Conservation (phyloP, 1,284 basidiomycete genomes). For the Heterobasidion irregulare region DNA sequence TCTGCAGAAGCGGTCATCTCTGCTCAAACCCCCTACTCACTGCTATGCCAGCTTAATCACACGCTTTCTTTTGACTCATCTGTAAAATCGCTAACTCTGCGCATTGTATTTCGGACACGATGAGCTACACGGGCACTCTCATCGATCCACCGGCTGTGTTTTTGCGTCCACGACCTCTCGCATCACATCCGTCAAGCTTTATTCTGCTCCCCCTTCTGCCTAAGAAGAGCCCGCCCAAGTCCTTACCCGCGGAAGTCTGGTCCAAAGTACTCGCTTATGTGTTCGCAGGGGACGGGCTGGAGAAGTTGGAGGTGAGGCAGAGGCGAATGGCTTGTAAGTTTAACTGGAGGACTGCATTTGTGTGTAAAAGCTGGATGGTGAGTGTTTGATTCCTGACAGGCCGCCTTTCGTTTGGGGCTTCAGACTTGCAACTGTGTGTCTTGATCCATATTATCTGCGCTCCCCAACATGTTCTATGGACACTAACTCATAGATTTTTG, state of each 20-base stretch:
- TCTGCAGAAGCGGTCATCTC: too few relatives aligned
- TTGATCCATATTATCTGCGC: neutral
- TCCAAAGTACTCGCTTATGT: constrained; percentile 47
- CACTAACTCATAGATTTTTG: constrained; percentile 1
- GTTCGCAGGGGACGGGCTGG: constrained; percentile 23
- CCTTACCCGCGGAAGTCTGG: constrained; percentile 70
- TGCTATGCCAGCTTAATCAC: neutral
- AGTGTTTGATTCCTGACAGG: neutral
- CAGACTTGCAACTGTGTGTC: neutral
- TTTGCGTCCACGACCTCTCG: constrained; percentile 31
- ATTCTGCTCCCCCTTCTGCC: constrained; percentile 64
- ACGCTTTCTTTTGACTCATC: neutral
- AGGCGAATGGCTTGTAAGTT: constrained; percentile 11
- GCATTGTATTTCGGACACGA: neutral
- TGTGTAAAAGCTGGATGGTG: constrained; percentile 71
- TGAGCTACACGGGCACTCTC: constrained; percentile 6
- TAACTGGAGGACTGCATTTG: constrained; percentile 33
- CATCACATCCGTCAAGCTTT: constrained; percentile 42
- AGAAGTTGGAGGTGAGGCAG: constrained; percentile 7
- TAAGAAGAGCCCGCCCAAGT: constrained; percentile 33
- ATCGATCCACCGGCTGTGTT: constrained; percentile 17
- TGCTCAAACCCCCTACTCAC: neutral
- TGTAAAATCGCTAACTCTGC: neutral
- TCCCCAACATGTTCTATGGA: neutral
- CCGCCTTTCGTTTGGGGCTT: neutral